These are phyloP conservation scores for Acanthochlamys bracteata DNA, from an alignment of 106 monocot genomes.

Conservation along the genomic window DNA sequence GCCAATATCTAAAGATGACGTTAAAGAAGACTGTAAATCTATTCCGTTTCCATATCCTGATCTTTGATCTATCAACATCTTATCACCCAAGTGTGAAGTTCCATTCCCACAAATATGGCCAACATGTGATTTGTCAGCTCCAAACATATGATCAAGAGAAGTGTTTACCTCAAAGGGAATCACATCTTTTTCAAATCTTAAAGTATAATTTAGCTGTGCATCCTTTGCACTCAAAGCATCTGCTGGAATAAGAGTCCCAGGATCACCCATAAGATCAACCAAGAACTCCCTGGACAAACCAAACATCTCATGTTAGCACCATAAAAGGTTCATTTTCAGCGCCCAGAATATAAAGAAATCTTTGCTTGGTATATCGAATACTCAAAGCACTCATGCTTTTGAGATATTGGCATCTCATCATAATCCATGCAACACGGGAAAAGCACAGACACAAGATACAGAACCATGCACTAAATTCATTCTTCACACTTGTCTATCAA, in stretches of 20 bases:
- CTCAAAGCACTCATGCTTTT: too few species aligned
- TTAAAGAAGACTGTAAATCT: constrained; percentile 18
- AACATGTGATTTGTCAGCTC: constrained; percentile 6
- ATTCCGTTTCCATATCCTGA: constrained; percentile 23
- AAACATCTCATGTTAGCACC: constrained; percentile 3
- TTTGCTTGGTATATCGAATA: too few species aligned
- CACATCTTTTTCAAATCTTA: constrained; percentile 16
- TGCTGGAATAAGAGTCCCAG: constrained; percentile 88
- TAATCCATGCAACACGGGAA: too few species aligned
- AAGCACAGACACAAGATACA: too few species aligned
- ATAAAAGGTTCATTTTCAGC: neutral
- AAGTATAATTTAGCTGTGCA: constrained; percentile 26
- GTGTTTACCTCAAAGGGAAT: constrained; percentile 16
- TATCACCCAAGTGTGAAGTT: constrained; percentile 12
- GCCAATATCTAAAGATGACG: constrained; percentile 29
- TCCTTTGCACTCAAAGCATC: constrained; percentile 68
- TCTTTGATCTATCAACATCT: constrained; percentile 14
- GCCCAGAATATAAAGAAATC: too few species aligned
- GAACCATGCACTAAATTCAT: too few species aligned
- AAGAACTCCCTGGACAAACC: constrained; percentile 64
- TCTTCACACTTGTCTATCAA: too few species aligned
- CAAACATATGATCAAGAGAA: constrained; percentile 13
- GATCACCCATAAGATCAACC: constrained; percentile 98
- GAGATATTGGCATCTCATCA: too few species aligned
- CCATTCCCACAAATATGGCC: constrained; percentile 9